These are phyloP conservation scores for Cadophora sp. DNA, from an alignment of 2,329 filamentous ascomycete species.

Conservation along the genomic window DNA sequence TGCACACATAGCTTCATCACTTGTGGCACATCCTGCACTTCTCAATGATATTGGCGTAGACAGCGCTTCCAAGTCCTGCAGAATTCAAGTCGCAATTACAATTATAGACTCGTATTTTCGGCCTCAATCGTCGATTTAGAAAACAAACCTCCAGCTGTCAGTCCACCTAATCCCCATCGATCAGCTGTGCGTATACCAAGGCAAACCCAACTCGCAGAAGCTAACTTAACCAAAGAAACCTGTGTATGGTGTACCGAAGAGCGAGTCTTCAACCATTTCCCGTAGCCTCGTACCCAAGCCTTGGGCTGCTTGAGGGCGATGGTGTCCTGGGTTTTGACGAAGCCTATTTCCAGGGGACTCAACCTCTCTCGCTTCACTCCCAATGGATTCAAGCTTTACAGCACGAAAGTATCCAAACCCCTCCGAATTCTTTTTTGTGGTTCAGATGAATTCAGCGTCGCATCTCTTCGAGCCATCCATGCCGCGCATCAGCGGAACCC, in stretches of 20 bases:
- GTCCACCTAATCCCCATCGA: too few relatives aligned
- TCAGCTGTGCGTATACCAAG: too few relatives aligned
- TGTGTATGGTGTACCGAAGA: neutral
- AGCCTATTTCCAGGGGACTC: neutral
- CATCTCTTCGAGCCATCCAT: constrained; percentile 74
- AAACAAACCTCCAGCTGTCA: neutral
- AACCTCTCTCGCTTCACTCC: neutral
- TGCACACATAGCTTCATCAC: too few relatives aligned
- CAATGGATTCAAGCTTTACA: constrained; percentile 3
- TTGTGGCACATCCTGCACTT: too few relatives aligned
- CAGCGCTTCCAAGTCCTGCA: too few relatives aligned
- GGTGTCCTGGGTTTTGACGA: neutral
- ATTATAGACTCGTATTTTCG: too few relatives aligned
- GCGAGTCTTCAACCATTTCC: neutral
- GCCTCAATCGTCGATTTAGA: too few relatives aligned
- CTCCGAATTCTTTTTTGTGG: constrained; percentile 92
- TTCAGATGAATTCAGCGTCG: constrained; percentile 88
- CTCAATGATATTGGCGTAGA: too few relatives aligned
- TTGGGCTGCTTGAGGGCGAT: neutral
- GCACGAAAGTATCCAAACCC: constrained; percentile 52
- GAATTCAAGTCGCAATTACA: too few relatives aligned
- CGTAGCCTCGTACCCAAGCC: neutral
- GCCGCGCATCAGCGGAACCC: constrained; percentile 60
- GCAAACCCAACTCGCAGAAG: too few relatives aligned
- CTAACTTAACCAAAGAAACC: too few relatives aligned